phyloP scores from a whole-genome alignment of 2,329 filamentous ascomycete species.

The Leptosphaerulina australis region DNA sequence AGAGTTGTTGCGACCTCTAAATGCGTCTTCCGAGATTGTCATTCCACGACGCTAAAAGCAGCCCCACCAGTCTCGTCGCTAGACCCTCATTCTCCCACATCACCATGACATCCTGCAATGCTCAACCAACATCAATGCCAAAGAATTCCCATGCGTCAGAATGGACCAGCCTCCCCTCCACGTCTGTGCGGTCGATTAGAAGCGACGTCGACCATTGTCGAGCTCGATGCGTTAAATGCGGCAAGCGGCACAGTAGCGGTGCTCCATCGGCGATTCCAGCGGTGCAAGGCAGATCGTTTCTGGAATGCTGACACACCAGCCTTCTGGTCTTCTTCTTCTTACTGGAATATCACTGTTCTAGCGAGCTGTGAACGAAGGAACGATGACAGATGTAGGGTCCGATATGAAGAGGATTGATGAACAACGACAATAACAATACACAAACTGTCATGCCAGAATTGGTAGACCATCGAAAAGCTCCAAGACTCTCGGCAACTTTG shows the following conservation, averaged over 20 bases:
- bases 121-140: not conserved
- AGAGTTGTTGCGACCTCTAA: not conserved
- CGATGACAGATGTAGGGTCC: not conserved
- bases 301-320: not conserved
- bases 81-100: not conserved
- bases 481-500: conserved; percentile 5
- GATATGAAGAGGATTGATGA: not conserved
- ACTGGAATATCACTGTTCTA: not conserved
- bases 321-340: not conserved
- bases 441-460: not conserved
- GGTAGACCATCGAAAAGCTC: not conserved
- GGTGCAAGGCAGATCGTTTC: not conserved
- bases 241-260: not conserved
- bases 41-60: conserved; percentile 1
- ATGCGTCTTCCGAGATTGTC: not conserved
- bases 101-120: not conserved
- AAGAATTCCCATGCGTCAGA: not conserved
- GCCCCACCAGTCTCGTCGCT: not conserved
- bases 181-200: not conserved
- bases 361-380: not conserved
- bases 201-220: not conserved
- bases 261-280: conserved; percentile 3
- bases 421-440: not conserved
- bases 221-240: conserved; percentile 5
- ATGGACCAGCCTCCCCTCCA: conserved; percentile 1